Base-by-base conservation (phyloP, 805 yeast species). In the Yamadazyma insecticola region DNA sequence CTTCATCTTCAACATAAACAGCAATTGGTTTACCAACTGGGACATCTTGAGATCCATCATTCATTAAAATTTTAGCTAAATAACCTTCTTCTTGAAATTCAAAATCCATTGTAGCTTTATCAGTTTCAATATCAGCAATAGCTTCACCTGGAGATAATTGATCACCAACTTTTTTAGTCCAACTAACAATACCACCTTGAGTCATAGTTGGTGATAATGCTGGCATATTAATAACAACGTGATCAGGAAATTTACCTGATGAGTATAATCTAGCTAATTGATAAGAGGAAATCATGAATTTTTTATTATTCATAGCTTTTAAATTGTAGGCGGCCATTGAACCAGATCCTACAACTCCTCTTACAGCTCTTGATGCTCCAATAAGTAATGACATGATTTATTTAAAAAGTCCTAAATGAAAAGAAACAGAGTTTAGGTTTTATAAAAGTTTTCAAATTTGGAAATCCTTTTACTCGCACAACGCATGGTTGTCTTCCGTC, bases 171-270 rank as follows among this genome's bases (percentile, higher is more conserved):
- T 74, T 62, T 70, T 89, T 92, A 56, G 78, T 74, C 98, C 98
- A 92, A 37, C 76, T 70, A 23, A 90, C 90, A 44, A 92, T 69
- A 60, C 78, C 81, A 57, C 98, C 98, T 55, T 85, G 90, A 40
- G 96, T 84, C 99, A 92, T 92, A 33, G 99, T 92, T 44, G 99
- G 98, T n/a, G 97, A 90, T 51, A 92, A 70, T 7, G 99, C 98
- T 29, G 98, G 99, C 98, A 92, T 92, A 57, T 81, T 81, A 50
- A 92, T 87, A 53, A 92, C 79, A 39, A 83, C 77, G 63, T 92
- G 97, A 13, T 78, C 61, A 21, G 96, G 96, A 64, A 76, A 85
- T 45, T 65, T 63, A n/a, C n/a, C n/a, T 18, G 70, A 59, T 16
- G 70, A 53, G 50, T 65, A 65, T 37, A 59, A 56, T 48, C 72